A percentile compares a stretch with the other conserved stretches of the same genome.
These are phyloP conservation scores for Candida tibetensis DNA, from an alignment of 805 yeast genomes.

Conservation along the genomic window DNA sequence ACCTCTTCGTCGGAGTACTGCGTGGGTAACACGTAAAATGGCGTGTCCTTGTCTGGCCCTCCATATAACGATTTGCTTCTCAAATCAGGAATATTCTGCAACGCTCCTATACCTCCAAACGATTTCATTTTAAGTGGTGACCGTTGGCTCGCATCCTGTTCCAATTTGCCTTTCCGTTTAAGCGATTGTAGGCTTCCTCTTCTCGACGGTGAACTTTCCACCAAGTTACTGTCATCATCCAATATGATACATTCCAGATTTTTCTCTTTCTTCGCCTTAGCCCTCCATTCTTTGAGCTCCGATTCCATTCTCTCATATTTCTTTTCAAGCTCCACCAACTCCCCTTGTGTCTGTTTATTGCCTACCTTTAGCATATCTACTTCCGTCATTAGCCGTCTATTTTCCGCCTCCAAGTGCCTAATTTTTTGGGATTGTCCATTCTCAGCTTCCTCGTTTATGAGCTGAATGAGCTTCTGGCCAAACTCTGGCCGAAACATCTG, in stretches of 20 bases:
- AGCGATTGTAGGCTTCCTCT: no score
- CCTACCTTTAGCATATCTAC: background rate
- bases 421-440: background rate
- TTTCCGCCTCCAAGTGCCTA: background rate
- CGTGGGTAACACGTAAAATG: slow-evolving; percentile 22
- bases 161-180: no score
- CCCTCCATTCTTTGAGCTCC: background rate
- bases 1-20: slow-evolving; percentile 23
- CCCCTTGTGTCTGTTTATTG: background rate
- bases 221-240: no score
- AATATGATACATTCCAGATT: no score
- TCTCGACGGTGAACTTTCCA: background rate
- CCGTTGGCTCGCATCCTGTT: no score
- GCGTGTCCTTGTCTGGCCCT: slow-evolving; percentile 11
- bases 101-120: slow-evolving; percentile 3
- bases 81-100: slow-evolving; percentile 9
- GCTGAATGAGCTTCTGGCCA: slow-evolving; percentile 2
- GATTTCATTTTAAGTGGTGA: slow-evolving; percentile 5
- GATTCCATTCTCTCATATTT: background rate
- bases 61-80: slow-evolving; percentile 11
- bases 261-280: no score
- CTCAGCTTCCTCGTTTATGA: slow-evolving; percentile 1
- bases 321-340: background rate
- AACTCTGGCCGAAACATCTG: background rate
- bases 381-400: background rate